Evolutionary conservation across 2,329 filamentous ascomycete genomes (phyloP), one percentile per base, ranked within the genome.

Genomic region (Neurospora sp.): DNA sequence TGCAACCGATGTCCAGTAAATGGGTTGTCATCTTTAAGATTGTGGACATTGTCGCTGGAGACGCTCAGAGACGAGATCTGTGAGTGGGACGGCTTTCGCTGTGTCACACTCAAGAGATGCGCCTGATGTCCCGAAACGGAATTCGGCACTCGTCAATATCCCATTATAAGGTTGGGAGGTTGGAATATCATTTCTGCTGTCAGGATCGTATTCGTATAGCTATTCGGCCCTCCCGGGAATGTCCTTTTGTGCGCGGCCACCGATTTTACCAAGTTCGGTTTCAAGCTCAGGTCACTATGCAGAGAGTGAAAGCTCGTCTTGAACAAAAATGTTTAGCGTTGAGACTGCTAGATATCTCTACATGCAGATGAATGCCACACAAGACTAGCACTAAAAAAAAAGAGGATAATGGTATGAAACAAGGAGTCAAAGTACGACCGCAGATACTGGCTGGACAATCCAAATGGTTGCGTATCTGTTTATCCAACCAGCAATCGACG

Each of bases 191-290:
- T 52, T 2, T 2, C 43, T 52, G 19, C 43, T 28, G 11, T 28
- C 9, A 58, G 5, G 3, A 52, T 52, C 43, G 19, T 28, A 58
- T 58, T 28, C 23, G 46, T 58, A 11, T 15, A 23, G 43, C 5
- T 13, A 8, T 23, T 28, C 23, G 5, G 3, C 2, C 0, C 7
- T 58, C 15, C 46, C 2, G 4, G 1, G 0, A 15, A 40, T 0
- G 39, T 40, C 39, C 0, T 40, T 5, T 40, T 40, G 39, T 6
- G 39, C 39, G 39, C 39, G 13, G 2, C 39, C 1, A 15, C 40
- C 13, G 15, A 42, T 43, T n/a, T 9, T 4, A n/a, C 7, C 40
- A 43, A 17, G 17, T 43, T 43, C 17, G 3, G 23, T 1, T 58
- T 1, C 13, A 8, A 9, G 11, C 46, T 28, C 19, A 23, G 46